Evolutionary conservation across 1,139 yeast genomes (phyloP), one percentile per base, ranked within the genome.

Genomic region (Debaryomyces fabryi): DNA sequence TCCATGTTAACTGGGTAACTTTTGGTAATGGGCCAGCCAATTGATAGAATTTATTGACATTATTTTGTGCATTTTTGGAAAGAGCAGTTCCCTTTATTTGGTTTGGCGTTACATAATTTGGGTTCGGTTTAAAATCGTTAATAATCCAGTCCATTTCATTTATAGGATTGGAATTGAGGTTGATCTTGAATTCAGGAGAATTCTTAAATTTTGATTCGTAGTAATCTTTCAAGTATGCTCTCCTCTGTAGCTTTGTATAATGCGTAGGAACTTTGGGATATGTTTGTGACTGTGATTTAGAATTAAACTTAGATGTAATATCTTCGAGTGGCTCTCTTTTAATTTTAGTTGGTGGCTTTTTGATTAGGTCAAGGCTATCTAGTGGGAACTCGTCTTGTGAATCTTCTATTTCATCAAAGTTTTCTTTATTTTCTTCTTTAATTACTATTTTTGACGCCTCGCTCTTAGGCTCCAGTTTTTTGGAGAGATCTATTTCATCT

Each of bases 111-210:
- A 44, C 47, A 51, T 62, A 64, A 10, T 50, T 43, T 2, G 73
- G 72, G 50, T 78, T 78, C 3, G 69, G 69, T 44, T 67, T 67
- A 58, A 81, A 81, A 58, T 81, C 85, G 34, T 69, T 69, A 12
- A 72, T 58, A 12, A 70, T 68, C 83, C 83, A 79, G 21, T 59
- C 51, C 34, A 49, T 54, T 39, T 57, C 57, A 21, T 64, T 63
- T 15, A 68, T 64, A 6, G 73, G 73, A 47, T 69, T 64, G 1
- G 29, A 49, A 2, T 47, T 43, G n/a, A 74, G 57, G 48, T 68
- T 59, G 21, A 74, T 61, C 25, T 49, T 57, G 49, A 62, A 63
- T 2, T 44, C 44, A 4, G 58, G 55, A n/a, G 58, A 55, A 13
- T 56, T 49, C 8, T 49, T 32, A 38, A 65, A 63, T 47, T 62